phyloP scores from a whole-genome alignment of 192 early-diverging fungal genomes.

The Linnemannia hyalina region DNA sequence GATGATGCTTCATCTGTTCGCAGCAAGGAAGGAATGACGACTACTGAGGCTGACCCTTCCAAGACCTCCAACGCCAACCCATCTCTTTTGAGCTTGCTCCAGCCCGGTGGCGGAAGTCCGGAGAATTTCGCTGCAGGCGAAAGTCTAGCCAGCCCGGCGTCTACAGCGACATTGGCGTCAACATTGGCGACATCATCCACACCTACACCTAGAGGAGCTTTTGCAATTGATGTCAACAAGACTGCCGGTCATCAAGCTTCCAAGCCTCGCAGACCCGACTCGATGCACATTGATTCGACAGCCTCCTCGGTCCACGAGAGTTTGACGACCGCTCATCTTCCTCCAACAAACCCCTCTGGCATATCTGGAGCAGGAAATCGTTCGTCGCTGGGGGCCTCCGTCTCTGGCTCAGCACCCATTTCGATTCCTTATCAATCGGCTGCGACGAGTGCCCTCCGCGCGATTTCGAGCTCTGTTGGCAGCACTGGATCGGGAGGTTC shows the following conservation, averaged over 20 bases:
- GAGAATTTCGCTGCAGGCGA: not conserved
- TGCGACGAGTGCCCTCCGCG: conserved; percentile 44
- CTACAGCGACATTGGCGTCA: not conserved
- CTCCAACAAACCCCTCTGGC: conserved; percentile 20
- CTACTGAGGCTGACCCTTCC: not conserved
- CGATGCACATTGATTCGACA: not conserved
- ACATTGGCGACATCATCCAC: not conserved
- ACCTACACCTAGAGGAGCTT: not conserved
- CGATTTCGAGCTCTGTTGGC: conserved; percentile 52
- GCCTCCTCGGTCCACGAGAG: not conserved
- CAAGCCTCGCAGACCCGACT: not conserved
- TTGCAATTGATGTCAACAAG: not conserved
- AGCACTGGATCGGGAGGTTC: conserved; percentile 52
- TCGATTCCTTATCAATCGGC: conserved; percentile 49
- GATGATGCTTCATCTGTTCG: not conserved
- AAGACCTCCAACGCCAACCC: conserved; percentile 6
- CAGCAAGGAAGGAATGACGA: not conserved
- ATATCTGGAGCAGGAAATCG: conserved; percentile 10
- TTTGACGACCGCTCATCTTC: conserved; percentile 11
- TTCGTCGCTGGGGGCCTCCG: not conserved
- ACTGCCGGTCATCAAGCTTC: not conserved
- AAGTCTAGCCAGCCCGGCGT: not conserved
- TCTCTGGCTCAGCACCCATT: conserved; percentile 30
- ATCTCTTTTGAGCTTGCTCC: conserved; percentile 15
- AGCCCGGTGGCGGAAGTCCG: not conserved